phyloP scores from a whole-genome alignment of 129 eudicot species.

The Solidago caesia region DNA sequence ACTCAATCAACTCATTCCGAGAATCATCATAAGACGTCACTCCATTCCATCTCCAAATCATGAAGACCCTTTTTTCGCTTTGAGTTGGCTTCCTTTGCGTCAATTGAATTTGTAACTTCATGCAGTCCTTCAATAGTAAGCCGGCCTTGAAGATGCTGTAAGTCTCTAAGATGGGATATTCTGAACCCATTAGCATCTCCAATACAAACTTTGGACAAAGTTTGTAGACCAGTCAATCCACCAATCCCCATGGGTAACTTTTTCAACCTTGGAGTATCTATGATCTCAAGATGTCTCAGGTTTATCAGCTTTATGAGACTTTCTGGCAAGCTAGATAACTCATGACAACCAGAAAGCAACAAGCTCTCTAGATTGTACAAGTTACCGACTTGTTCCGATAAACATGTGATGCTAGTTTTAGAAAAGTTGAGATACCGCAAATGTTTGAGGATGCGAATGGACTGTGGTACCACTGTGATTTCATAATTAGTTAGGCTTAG shows the following conservation, averaged over 20 bases:
- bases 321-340: constrained; percentile 32
- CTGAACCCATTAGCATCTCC: constrained; percentile 25
- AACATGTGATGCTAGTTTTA: constrained; percentile 7
- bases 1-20: constrained; percentile 16
- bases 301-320: constrained; percentile 18
- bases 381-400: constrained; percentile 32
- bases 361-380: constrained; percentile 41
- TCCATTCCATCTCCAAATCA: constrained; percentile 43
- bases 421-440: constrained; percentile 38
- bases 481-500: constrained; percentile 3
- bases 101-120: constrained; percentile 28
- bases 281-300: constrained; percentile 44
- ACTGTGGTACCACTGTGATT: constrained; percentile 17
- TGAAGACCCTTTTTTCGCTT: constrained; percentile 28
- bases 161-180: constrained; percentile 30
- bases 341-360: constrained; percentile 26
- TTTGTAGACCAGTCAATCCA: constrained; percentile 35
- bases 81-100: constrained; percentile 47
- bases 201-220: constrained; percentile 36
- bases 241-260: constrained; percentile 44
- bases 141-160: constrained; percentile 28
- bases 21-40: constrained; percentile 23
- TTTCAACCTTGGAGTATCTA: constrained; percentile 32
- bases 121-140: constrained; percentile 41
- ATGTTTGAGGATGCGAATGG: constrained; percentile 32